Percentiles rank a stretch among this genome's conserved stretches.
Evolutionary conservation across 768 basidiomycete genomes (phyloP).

Genomic region (Lactarius psammicola): DNA sequence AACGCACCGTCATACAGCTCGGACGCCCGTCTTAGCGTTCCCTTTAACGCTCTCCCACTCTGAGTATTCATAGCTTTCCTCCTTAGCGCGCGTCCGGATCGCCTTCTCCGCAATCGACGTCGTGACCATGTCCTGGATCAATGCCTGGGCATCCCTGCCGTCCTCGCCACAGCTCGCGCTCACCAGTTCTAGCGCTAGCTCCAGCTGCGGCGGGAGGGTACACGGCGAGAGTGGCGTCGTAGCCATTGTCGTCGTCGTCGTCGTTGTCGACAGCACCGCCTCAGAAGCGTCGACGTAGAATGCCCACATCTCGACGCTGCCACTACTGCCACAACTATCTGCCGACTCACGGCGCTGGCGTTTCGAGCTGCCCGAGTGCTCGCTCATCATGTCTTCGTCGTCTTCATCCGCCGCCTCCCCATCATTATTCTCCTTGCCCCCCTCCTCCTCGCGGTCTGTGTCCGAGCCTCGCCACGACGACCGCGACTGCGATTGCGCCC

Average conservation of each 20-base stretch:
- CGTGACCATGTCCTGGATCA: conserved; percentile 20
- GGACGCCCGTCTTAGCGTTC: conserved; percentile 54
- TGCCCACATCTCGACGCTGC: conserved; percentile 24
- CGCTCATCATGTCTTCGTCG: conserved; percentile 25
- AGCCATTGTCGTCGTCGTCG: conserved; percentile 3
- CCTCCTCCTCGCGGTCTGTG: conserved; percentile 14
- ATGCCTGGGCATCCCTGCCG: background rate
- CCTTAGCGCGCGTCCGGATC: background rate
- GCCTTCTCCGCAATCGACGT: conserved; percentile 27
- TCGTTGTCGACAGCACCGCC: conserved; percentile 1
- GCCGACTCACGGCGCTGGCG: conserved; percentile 33
- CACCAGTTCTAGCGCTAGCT: background rate
- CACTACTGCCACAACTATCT: conserved; percentile 14
- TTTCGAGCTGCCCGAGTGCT: conserved; percentile 30
- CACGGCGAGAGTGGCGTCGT: background rate
- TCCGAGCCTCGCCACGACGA: conserved; percentile 16
- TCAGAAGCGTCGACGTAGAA: conserved; percentile 13
- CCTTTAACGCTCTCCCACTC: conserved; percentile 71
- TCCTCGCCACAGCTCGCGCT: background rate
- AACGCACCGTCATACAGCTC: conserved; percentile 59
- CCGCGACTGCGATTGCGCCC: background rate
- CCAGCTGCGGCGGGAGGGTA: background rate
- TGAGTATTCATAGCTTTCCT: conserved; percentile 34
- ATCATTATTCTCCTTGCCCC: background rate
- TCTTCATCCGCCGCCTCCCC: conserved; percentile 23